Base-by-base conservation (phyloP, 2,329 filamentous ascomycete genomes). In the Sporothrix phasma region DNA sequence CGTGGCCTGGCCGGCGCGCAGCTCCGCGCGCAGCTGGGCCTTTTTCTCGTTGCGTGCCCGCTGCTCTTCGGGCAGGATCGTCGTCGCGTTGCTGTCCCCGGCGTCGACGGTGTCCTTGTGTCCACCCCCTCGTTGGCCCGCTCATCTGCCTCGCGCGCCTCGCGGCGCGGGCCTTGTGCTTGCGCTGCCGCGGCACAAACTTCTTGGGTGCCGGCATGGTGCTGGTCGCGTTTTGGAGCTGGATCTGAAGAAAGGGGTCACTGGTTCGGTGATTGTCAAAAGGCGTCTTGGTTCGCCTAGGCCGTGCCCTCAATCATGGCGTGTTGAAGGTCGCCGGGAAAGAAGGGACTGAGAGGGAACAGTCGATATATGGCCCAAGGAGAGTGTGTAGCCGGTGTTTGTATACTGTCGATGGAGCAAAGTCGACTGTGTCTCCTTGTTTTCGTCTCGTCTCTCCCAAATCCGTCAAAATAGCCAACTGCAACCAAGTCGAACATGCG, bases 161-260 rank as follows among this genome's bases (percentile, higher is more conserved):
- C 78, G 46, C 87, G 84, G 87, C 88, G 22, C 89, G 78, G 43
- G 85, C 85, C 71, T 84, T 88, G 73, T 87, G 85, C 75, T 88
- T 88, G 66, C 86, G 79, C 76, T 87, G 83, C 29, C 85, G 79
- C 43, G 85, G 84, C 1, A 87, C 82, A 67, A 85, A 87, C 70
- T 81, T 76, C 15, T 68, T 68, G 8, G 37, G 26, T 10, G 62
- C 45, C 7, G 67, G 59, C 67, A 67, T 67, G 5, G 31, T 54
- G 45, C 8, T 2, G 37, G 26, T 1, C 7, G 49, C 17, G 24
- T n/a, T 17, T 31, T 15, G 13, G n/a, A n/a, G n/a, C 22, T 29
- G 24, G 3, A 19, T 19, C 11, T 6, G 8, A 29, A 13, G 11
- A 47, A 26, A 13, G 34, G 34, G 34, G 34, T 13, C 11, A 37